phyloP scores from a whole-genome alignment of 768 basidiomycete species.

The Kwoniella heveanensis region DNA sequence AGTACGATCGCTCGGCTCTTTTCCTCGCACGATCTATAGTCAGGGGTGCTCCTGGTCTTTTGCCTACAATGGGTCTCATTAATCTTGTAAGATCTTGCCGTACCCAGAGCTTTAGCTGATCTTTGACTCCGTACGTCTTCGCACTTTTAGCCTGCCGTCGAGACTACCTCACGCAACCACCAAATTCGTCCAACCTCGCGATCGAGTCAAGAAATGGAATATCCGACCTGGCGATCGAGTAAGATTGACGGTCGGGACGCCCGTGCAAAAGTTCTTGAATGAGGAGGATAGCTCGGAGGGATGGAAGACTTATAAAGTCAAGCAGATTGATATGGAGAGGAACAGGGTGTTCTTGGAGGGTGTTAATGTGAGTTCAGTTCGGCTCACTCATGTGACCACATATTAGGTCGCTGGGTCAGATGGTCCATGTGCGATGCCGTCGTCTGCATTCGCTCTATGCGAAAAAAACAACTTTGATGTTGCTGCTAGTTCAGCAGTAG shows the following conservation, averaged over 20 bases:
- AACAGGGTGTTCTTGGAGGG: conserved; percentile 47
- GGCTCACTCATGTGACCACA: not conserved
- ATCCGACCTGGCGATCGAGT: conserved; percentile 52
- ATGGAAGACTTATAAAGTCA: conserved; percentile 51
- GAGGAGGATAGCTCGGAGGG: conserved; percentile 36
- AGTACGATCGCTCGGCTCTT: not conserved
- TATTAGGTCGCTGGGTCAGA: too few species aligned
- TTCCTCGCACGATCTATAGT: too few species aligned
- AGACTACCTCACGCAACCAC: conserved; percentile 37
- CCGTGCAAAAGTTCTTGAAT: conserved; percentile 47
- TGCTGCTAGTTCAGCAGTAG: too few species aligned
- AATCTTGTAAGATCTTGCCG: too few species aligned
- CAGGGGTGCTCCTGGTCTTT: too few species aligned
- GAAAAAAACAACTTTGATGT: too few species aligned
- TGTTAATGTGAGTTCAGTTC: conserved; percentile 40
- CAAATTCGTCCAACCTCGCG: conserved; percentile 40
- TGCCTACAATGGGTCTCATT: too few species aligned
- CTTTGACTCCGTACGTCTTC: too few species aligned
- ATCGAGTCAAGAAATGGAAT: conserved; percentile 50
- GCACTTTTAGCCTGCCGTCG: conserved; percentile 35
- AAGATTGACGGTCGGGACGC: conserved; percentile 45
- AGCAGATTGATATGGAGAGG: conserved; percentile 45
- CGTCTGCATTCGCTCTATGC: too few species aligned
- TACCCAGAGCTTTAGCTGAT: too few species aligned
- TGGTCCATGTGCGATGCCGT: too few species aligned